Conservation (phyloP, 495 filamentous ascomycete genomes). For the Evernia prunastri region DNA sequence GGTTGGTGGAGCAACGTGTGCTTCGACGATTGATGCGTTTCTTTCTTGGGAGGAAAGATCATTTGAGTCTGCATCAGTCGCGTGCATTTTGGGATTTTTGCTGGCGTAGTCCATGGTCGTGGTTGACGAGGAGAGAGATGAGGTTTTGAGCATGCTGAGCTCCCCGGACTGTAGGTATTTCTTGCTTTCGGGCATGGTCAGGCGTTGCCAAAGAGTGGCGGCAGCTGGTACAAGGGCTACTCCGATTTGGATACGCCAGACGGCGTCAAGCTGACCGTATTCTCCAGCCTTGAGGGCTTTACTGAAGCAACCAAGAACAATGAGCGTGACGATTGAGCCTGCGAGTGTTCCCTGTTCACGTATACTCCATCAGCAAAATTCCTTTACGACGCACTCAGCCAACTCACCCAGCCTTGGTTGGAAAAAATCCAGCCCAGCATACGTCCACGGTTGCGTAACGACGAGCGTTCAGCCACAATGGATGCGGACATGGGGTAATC, state of each 20-base stretch:
- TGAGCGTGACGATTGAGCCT: constrained; percentile 63
- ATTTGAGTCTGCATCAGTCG: neutral
- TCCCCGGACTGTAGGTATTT: constrained; percentile 43
- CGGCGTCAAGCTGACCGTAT: constrained; percentile 61
- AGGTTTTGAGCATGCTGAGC: constrained; percentile 48
- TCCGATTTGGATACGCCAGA: constrained; percentile 76
- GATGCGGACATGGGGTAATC: constrained; percentile 82
- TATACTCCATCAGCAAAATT: neutral
- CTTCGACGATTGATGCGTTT: constrained; percentile 43
- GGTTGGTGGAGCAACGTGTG: constrained; percentile 41
- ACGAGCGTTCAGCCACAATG: constrained; percentile 41
- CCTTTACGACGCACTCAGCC: neutral
- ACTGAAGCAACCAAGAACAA: constrained; percentile 67
- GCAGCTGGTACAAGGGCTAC: constrained; percentile 73
- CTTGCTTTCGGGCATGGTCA: constrained; percentile 81
- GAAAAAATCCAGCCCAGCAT: constrained; percentile 88
- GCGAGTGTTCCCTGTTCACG: constrained; percentile 32
- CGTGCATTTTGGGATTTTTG: constrained; percentile 34
- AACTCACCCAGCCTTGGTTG: constrained; percentile 75
- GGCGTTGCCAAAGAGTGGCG: constrained; percentile 73
- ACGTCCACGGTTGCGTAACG: constrained; percentile 75
- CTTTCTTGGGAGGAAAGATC: constrained; percentile 44
- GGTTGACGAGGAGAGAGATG: constrained; percentile 51
- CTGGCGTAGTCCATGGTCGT: constrained; percentile 63
- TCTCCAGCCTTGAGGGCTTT: constrained; percentile 51